phyloP scores from a whole-genome alignment of 192 early-diverging fungal genomes.

The Dispira simplex region DNA sequence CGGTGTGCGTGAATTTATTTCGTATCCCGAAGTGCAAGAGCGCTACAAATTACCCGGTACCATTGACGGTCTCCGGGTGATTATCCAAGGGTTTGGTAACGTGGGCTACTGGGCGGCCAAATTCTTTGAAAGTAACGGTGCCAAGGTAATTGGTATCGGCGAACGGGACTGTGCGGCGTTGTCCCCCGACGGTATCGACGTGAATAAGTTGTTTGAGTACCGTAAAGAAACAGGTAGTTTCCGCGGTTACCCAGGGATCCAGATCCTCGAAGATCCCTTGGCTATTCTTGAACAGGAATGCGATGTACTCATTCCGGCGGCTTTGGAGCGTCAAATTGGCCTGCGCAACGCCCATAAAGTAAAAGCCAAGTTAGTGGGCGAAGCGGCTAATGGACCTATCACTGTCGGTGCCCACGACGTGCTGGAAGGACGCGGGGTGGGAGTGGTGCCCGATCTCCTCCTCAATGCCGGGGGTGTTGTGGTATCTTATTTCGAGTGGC shows the following conservation, averaged over 20 bases:
- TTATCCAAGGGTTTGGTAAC: conserved; percentile 78
- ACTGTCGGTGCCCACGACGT: conserved; percentile 58
- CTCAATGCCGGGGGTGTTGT: conserved; percentile 75
- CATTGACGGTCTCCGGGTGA: conserved; percentile 40
- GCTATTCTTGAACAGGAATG: conserved; percentile 55
- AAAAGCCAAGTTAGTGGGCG: conserved; percentile 66
- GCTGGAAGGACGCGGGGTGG: conserved; percentile 36
- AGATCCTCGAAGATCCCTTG: conserved; percentile 37
- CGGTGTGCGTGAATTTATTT: conserved; percentile 62
- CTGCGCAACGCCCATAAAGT: conserved; percentile 53
- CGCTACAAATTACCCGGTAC: conserved; percentile 42
- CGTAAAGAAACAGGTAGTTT: conserved; percentile 48
- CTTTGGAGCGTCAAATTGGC: conserved; percentile 66
- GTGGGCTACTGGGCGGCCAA: conserved; percentile 73
- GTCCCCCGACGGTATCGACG: conserved; percentile 41
- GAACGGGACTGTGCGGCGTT: conserved; percentile 54
- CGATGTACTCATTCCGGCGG: conserved; percentile 69
- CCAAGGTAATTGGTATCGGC: conserved; percentile 56
- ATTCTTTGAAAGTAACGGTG: conserved; percentile 67
- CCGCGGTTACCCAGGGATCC: conserved; percentile 40
- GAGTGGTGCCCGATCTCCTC: conserved; percentile 58
- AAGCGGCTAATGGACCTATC: conserved; percentile 69
- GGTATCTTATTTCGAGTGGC: conserved; percentile 71
- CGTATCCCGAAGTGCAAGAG: conserved; percentile 63
- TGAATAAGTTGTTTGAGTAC: conserved; percentile 48